Evolutionary conservation across 1,284 basidiomycete genomes (phyloP), one percentile per base, ranked within the genome.

Genomic region (Singerocomus rubriflavus): DNA sequence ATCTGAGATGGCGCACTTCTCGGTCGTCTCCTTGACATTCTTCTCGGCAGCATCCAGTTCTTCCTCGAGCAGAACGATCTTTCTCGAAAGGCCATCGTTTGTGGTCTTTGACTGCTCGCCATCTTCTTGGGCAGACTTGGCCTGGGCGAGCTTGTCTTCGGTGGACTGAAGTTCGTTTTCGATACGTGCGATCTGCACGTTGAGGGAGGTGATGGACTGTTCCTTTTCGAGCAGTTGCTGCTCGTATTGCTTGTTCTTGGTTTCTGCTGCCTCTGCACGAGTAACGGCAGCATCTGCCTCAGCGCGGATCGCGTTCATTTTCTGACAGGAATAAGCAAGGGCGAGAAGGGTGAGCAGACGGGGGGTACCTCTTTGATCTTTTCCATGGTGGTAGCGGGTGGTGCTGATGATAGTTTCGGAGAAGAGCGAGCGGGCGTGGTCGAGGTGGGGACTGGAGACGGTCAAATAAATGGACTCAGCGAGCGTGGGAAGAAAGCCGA

Each of bases 1-100:
- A 44, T 21, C 21, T 31, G 27, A 47, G 31, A 39, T 21, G 41
- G 80, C 91, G 64, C 67, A 97, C 96, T 96, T 98, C 74, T 98
- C 97, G 30, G 91, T 90, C 2, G 93, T 94, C 67, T 99, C 96
- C 74, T 96, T 95, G 58, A 94, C 78, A 69, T 95, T 96, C 84
- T 94, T 96, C 79, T 99, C 97, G 21, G 95, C 88, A 47, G 83
- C 81, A 67, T 99, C 97, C 17, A 99, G 81, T 73, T 99, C 96
- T 66, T 93, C 91, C 73, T 99, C 97, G 31, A 99, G 78, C 17
- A 98, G 75, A 63, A 90, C 84, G 29, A 98, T 84, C 80, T 99
- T 99, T 63, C 96, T 79, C 49, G 70, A 67, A 47, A 98, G 77
- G 50, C 76, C 80, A 62, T 98, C 95, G 55, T 81, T 90, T 35